Evolutionary conservation across 148 eudicot genomes (phyloP).

Genomic region (Diospyros lotus): DNA sequence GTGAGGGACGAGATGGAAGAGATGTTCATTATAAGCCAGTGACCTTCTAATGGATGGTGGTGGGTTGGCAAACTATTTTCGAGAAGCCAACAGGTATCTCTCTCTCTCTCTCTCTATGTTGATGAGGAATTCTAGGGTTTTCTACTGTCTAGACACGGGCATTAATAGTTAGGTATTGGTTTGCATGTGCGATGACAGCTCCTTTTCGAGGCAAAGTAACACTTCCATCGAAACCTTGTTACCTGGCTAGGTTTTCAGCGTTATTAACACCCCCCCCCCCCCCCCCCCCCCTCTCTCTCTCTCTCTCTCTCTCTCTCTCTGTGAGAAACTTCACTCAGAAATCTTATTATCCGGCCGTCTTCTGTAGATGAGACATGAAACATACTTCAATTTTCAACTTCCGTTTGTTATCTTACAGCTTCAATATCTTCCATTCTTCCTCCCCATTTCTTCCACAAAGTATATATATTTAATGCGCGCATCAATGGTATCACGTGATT

Average conservation of each 20-base stretch:
- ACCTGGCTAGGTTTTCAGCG: neutral
- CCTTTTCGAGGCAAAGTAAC: conserved; percentile 34
- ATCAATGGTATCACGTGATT: too few species aligned
- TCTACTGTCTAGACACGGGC: neutral
- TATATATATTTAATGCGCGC: too few species aligned
- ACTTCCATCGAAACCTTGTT: neutral
- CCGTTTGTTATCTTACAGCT: too few species aligned
- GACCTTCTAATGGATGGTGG: neutral
- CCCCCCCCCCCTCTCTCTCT: neutral
- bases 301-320: neutral
- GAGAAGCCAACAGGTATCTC: conserved; percentile 13
- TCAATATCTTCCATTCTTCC: too few species aligned
- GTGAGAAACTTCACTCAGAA: too few species aligned
- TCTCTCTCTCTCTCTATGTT: neutral
- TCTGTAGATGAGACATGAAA: too few species aligned
- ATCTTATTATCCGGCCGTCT: too few species aligned
- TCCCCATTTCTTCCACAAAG: too few species aligned
- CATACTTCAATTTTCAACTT: too few species aligned
- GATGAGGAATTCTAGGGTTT: conserved; percentile 3
- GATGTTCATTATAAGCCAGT: conserved; percentile 7
- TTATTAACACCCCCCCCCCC: neutral
- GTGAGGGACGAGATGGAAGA: neutral
- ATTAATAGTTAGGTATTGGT: conserved; percentile 6
- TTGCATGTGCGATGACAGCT: conserved; percentile 33
- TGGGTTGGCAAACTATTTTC: conserved; percentile 9